These are phyloP conservation scores for Peronospora belbahrii DNA, from an alignment of 352 stramenopile species.

Conservation along the genomic window DNA sequence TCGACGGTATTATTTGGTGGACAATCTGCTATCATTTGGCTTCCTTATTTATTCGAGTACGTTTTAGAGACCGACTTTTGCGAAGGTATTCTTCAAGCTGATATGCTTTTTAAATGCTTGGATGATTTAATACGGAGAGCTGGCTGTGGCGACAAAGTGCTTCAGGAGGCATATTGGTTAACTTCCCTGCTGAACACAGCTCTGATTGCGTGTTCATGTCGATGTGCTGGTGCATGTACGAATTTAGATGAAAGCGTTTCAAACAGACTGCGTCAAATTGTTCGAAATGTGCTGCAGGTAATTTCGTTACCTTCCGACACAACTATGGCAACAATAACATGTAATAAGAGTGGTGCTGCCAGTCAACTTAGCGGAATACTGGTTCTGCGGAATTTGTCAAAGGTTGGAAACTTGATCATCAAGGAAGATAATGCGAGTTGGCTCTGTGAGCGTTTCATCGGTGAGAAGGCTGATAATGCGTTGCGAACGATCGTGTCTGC, in stretches of 20 bases:
- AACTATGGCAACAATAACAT: neutral
- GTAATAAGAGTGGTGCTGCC: neutral
- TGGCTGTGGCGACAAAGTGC: neutral
- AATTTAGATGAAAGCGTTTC: neutral
- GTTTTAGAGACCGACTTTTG: conserved; percentile 22
- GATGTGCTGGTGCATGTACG: conserved; percentile 7
- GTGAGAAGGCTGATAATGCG: neutral
- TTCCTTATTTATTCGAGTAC: conserved; percentile 31
- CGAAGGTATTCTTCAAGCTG: conserved; percentile 10
- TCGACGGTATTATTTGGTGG: conserved; percentile 20
- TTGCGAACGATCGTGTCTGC: conserved; percentile 9
- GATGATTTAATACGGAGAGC: conserved; percentile 4
- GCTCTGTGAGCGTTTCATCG: conserved; percentile 7
- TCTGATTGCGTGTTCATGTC: conserved; percentile 22
- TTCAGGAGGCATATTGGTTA: conserved; percentile 31
- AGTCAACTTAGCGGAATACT: conserved; percentile 6
- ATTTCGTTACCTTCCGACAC: conserved; percentile 2
- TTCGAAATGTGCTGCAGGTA: conserved; percentile 10
- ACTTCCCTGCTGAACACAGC: conserved; percentile 34
- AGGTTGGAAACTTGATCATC: conserved; percentile 9
- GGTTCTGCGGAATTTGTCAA: conserved; percentile 5
- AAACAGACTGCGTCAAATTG: conserved; percentile 6
- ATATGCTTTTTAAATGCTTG: conserved; percentile 17
- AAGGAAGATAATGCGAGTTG: conserved; percentile 3
- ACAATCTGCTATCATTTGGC: conserved; percentile 19